Conservation (phyloP, 2,329 filamentous ascomycete species). For the Chrysosporium queenslandicum region DNA sequence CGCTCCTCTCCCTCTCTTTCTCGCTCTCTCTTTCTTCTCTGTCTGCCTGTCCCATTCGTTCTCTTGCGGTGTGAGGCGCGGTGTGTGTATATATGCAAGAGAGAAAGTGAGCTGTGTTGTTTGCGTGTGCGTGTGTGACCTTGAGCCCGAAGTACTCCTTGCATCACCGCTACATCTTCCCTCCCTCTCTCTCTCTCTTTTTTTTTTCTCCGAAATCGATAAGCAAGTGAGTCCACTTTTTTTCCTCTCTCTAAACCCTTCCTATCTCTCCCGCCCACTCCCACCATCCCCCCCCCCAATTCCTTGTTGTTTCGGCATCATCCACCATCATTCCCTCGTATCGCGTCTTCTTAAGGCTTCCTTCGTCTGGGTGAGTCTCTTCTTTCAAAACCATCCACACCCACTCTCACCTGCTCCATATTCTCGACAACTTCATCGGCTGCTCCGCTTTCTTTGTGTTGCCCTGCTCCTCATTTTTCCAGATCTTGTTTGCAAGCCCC, state of each 20-base stretch:
- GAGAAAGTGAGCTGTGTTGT: too few species aligned
- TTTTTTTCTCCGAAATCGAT: conserved; percentile 8
- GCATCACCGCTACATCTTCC: neutral
- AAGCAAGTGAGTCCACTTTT: conserved; percentile 8
- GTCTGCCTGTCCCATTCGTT: neutral
- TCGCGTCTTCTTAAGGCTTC: neutral
- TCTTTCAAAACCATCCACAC: neutral
- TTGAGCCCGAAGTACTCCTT: neutral
- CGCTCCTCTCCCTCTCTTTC: neutral
- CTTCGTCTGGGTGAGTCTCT: neutral
- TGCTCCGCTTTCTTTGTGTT: conserved; percentile 2
- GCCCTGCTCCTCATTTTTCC: neutral
- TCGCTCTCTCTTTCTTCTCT: neutral
- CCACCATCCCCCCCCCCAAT: neutral
- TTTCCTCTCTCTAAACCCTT: too few species aligned
- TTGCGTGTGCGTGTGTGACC: neutral
- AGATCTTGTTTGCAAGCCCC: neutral
- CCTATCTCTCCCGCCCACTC: neutral
- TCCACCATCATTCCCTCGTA: neutral
- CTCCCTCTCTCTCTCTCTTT: neutral
- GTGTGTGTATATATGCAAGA: too few species aligned
- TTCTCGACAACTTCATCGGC: neutral
- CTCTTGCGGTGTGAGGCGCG: too few species aligned
- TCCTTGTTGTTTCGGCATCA: neutral
- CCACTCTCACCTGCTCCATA: neutral